Conservation (phyloP, 345 rosid species). For the Psidium friedrichsthalianum region DNA sequence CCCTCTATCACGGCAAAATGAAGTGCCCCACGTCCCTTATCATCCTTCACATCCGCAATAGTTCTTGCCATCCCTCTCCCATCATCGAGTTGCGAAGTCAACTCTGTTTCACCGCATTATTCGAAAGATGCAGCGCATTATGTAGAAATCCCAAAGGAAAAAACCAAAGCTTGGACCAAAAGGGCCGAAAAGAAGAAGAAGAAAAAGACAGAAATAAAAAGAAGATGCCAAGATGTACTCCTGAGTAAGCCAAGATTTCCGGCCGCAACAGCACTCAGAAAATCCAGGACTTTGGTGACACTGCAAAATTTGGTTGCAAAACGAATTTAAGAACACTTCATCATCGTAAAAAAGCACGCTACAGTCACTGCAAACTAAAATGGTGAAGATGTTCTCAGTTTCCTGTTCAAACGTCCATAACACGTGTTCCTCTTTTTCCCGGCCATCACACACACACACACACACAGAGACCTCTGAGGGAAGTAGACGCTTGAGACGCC, state of each 20-base stretch:
- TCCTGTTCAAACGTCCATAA: neutral
- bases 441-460: neutral
- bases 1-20: slow-evolving; percentile 93
- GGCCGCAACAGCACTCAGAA: slow-evolving; percentile 47
- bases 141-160: neutral
- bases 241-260: slow-evolving; percentile 79
- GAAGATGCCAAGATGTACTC: slow-evolving; percentile 28
- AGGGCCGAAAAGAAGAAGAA: neutral
- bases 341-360: neutral
- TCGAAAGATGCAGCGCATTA: neutral
- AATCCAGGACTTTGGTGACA: slow-evolving; percentile 57
- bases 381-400: no score
- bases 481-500: slow-evolving; percentile 71
- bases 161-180: neutral
- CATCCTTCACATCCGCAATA: slow-evolving; percentile 74
- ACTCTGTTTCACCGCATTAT: slow-evolving; percentile 20
- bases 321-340: neutral
- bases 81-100: slow-evolving; percentile 63
- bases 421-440: neutral
- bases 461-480: slow-evolving; percentile 40
- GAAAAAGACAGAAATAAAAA: neutral
- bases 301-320: slow-evolving; percentile 19
- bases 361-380: no score
- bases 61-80: slow-evolving; percentile 56
- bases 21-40: slow-evolving; percentile 74